Base-by-base conservation (phyloP, 1,284 basidiomycete species). In the Schizophyllum amplum region DNA sequence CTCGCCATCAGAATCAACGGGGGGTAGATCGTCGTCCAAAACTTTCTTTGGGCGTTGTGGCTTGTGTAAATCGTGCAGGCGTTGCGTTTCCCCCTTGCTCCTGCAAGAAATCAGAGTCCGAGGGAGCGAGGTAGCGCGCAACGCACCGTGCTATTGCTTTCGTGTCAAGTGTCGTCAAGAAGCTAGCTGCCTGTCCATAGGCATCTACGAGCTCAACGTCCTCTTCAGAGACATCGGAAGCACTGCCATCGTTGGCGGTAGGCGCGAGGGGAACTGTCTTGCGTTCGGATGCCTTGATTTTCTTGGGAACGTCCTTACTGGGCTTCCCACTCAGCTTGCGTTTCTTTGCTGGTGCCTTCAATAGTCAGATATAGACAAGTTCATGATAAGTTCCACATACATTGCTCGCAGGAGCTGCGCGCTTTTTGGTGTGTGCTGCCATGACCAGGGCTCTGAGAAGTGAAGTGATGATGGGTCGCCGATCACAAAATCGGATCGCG, bases 51-150 rank as follows among this genome's bases (percentile, higher is more conserved):
- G 33, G 54, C 79, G 79, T 46, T 73, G 65, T 6, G 87, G 86
- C 69, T 84, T 89, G 60, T 78, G 73, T 47, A 87, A 67, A 60
- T 76, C 79, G 66, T 81, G 84, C 53, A 90, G 70, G 56, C 85
- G 75, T 56, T 80, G 74, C 0, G 79, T 86, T 69, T 88, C 87
- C 62, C 83, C 86, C 71, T 90, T 92, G 66, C 87, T 92, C 82
- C 90, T 92, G 59, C 24, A 60, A 26, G 20, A 48, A 54, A 21
- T 23, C n/a, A 57, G 48, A 42, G 13, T 52, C 17, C 51, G 25
- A n/a, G 52, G 51, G 24, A 46, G 50, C 51, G n/a, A 48, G 21
- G 13, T 42, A 42, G 5, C 55, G 53, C 47, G 25, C 15, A 3
- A 66, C 80, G 56, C 66, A 87, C 90, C 84, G 81, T 58, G 87